Evolutionary conservation across 208 protist species (phyloP).

Genomic region (Trypanosoma melophagium): DNA sequence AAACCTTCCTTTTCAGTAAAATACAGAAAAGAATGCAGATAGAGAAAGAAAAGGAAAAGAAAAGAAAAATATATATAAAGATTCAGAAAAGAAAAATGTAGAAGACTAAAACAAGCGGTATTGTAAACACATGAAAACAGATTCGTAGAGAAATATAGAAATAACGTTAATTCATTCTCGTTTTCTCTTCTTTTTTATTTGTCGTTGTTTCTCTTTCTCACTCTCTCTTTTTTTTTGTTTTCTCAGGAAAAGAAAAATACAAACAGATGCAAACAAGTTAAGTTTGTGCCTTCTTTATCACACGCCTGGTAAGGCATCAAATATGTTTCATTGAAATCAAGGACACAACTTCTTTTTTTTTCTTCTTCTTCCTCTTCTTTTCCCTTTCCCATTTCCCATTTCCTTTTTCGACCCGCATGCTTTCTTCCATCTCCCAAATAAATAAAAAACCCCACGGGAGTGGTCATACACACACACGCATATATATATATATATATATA

Average conservation of each 20-base stretch:
- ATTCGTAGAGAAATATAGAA: constrained; percentile 1
- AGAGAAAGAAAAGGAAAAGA: constrained; percentile 14
- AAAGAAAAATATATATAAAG: too few species aligned
- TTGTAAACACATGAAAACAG: constrained; percentile 9
- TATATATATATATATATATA: constrained; percentile 9
- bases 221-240: not conserved
- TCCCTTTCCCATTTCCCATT: too few species aligned
- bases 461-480: not conserved
- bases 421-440: not conserved
- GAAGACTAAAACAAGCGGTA: constrained; percentile 13
- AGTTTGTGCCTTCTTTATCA: too few species aligned
- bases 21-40: not conserved
- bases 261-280: too few species aligned
- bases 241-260: not conserved
- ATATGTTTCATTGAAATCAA: too few species aligned
- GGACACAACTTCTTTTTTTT: too few species aligned
- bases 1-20: not conserved
- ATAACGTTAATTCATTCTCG: not conserved
- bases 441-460: too few species aligned
- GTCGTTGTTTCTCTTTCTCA: not conserved
- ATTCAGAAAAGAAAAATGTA: not conserved
- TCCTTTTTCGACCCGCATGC: too few species aligned
- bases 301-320: too few species aligned
- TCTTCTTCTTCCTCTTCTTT: too few species aligned
- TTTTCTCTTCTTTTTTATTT: constrained; percentile 8